Evolutionary conservation across 208 protist genomes (phyloP).

Genomic region (Lotmaria passim): DNA sequence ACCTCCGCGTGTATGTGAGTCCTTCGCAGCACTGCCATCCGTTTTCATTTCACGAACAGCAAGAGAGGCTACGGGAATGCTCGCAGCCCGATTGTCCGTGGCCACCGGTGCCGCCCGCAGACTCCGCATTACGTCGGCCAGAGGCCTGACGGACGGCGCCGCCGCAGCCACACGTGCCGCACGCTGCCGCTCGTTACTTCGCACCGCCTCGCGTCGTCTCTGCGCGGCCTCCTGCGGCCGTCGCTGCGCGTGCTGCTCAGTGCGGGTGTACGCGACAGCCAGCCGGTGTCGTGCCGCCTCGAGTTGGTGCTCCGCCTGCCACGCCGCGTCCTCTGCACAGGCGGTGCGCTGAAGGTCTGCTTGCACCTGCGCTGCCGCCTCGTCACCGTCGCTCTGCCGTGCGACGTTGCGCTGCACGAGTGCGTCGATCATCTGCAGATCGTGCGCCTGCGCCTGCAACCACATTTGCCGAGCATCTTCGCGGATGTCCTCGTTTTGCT

Average conservation of each 20-base stretch:
- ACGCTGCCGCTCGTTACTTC: constrained; percentile 23
- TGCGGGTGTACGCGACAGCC: constrained; percentile 38
- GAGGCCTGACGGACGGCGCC: background rate
- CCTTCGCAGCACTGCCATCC: no score
- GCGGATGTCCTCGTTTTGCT: constrained; percentile 38
- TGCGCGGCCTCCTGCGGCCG: constrained; percentile 12
- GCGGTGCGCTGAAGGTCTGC: constrained; percentile 41
- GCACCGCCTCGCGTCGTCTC: constrained; percentile 38
- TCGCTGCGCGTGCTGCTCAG: constrained; percentile 30
- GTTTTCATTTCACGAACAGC: no score
- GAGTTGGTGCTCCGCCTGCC: constrained; percentile 57
- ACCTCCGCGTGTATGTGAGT: background rate
- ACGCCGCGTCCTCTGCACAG: constrained; percentile 50
- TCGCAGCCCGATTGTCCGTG: background rate
- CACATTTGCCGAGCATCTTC: constrained; percentile 42
- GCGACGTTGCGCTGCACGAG: constrained; percentile 31
- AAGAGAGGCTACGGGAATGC: constrained; percentile 16
- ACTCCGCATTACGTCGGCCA: constrained; percentile 22
- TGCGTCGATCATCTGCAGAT: constrained; percentile 36
- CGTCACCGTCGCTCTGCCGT: constrained; percentile 29
- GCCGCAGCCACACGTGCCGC: constrained; percentile 31
- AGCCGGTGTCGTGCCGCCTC: constrained; percentile 55
- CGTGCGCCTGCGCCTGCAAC: constrained; percentile 33
- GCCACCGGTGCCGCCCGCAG: constrained; percentile 15
- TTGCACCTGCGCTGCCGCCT: constrained; percentile 6